phyloP scores from a whole-genome alignment of 2,329 filamentous ascomycete species.

The Phaeoacremonium minimum region DNA sequence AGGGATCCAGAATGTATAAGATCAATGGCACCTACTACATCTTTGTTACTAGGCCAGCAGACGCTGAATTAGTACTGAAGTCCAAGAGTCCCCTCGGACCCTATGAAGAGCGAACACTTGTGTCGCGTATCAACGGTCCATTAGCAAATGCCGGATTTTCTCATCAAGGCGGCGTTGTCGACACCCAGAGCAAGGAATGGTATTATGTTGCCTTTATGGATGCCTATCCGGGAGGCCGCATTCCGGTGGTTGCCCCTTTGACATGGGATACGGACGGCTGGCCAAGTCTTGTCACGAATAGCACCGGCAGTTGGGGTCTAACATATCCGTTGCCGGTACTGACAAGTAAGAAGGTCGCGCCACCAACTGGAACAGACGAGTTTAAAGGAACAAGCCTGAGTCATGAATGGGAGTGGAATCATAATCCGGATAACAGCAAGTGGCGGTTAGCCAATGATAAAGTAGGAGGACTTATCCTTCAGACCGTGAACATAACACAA shows the following conservation, averaged over 20 bases:
- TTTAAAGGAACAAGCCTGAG: constrained; percentile 38
- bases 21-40: constrained; percentile 53
- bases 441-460: constrained; percentile 36
- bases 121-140: constrained; percentile 34
- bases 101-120: constrained; percentile 40
- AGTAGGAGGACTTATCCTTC: constrained; percentile 42
- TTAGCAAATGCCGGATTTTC: constrained; percentile 38
- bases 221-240: constrained; percentile 50
- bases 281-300: constrained; percentile 34
- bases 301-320: constrained; percentile 41
- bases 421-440: constrained; percentile 49
- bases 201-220: constrained; percentile 56
- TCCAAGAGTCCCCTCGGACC: constrained; percentile 46
- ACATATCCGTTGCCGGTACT: constrained; percentile 33
- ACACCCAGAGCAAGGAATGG: constrained; percentile 48
- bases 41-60: constrained; percentile 39
- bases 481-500: constrained; percentile 44
- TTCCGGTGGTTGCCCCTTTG: constrained; percentile 53
- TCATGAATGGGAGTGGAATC: constrained; percentile 57
- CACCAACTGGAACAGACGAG: constrained; percentile 33
- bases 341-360: constrained; percentile 10
- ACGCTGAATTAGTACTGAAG: constrained; percentile 42
- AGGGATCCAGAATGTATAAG: constrained; percentile 54
- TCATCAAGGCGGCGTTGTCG: constrained; percentile 53
- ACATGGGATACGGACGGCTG: constrained; percentile 48